Evolutionary conservation across 2,329 filamentous ascomycete species (phyloP).

Genomic region (Apiospora hydei): DNA sequence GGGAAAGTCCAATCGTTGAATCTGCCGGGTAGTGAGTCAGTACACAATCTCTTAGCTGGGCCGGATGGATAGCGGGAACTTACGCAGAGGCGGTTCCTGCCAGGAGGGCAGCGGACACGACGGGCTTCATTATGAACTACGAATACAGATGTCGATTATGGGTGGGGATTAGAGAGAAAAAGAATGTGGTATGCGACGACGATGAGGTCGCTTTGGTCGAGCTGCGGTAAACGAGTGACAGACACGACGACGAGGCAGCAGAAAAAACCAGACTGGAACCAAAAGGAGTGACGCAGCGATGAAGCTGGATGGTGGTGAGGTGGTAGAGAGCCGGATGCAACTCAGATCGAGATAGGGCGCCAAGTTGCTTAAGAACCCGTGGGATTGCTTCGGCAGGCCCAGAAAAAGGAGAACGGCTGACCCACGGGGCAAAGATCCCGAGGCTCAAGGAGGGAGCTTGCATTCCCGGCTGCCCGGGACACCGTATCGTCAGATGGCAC

Average conservation of each 20-base stretch:
- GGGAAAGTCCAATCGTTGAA: constrained; percentile 17
- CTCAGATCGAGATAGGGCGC: constrained; percentile 7
- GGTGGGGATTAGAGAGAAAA: neutral
- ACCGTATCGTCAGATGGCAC: neutral
- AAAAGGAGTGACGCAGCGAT: constrained; percentile 26
- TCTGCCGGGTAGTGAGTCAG: neutral
- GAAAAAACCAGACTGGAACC: neutral
- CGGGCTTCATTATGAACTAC: constrained; percentile 26
- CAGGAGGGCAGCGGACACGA: constrained; percentile 26
- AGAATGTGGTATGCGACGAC: neutral
- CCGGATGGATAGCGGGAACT: neutral
- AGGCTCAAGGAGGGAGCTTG: neutral
- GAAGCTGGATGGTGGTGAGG: constrained; percentile 24
- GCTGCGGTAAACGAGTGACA: constrained; percentile 24
- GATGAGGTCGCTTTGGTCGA: neutral
- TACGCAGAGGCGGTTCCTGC: constrained; percentile 25
- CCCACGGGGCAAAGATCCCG: neutral
- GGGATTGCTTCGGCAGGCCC: neutral
- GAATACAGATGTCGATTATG: neutral
- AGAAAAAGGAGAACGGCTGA: neutral
- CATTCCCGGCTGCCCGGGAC: constrained; percentile 1
- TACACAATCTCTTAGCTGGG: neutral
- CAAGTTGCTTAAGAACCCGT: constrained; percentile 11
- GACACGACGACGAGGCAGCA: neutral
- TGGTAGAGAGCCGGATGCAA: neutral